These are phyloP conservation scores for Biscutella laevigata DNA, from an alignment of 441 rosid genomes.

Conservation along the genomic window DNA sequence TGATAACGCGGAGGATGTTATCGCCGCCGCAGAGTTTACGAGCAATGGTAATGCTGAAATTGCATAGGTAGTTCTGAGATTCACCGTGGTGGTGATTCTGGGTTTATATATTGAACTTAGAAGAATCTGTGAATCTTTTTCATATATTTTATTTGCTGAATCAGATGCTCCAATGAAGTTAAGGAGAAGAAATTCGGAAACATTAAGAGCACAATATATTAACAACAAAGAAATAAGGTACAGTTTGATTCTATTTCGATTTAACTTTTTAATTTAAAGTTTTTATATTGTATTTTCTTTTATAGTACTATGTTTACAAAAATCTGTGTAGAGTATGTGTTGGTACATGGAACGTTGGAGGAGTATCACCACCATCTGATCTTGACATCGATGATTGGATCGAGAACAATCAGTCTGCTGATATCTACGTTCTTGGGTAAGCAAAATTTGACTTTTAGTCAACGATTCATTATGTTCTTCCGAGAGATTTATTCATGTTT, in stretches of 20 bases:
- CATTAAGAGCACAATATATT: constrained; percentile 77
- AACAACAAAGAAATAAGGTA: constrained; percentile 81
- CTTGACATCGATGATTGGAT: constrained; percentile 91
- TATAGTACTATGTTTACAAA: background rate
- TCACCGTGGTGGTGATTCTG: constrained; percentile 13
- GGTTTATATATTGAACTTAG: background rate
- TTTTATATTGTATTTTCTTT: background rate
- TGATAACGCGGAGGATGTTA: constrained; percentile 22
- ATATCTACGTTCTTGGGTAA: constrained; percentile 90
- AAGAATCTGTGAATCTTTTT: background rate
- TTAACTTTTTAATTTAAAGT: background rate
- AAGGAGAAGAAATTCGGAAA: constrained; percentile 78
- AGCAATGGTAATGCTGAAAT: constrained; percentile 23
- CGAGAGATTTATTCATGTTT: background rate
- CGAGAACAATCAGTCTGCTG: constrained; percentile 67
- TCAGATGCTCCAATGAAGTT: constrained; percentile 46
- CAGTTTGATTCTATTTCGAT: background rate
- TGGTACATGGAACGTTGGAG: constrained; percentile 95
- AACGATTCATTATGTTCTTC: constrained; percentile 9
- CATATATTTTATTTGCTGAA: background rate
- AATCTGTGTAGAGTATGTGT: constrained; percentile 43
- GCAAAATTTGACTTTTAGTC: constrained; percentile 6
- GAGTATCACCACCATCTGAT: constrained; percentile 73
- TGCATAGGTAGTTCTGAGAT: constrained; percentile 24
- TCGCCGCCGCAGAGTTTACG: constrained; percentile 25